Evolutionary conservation across 768 basidiomycete species (phyloP), one percentile per base, ranked within the genome.

Genomic region (Dioszegia aurantiaca): DNA sequence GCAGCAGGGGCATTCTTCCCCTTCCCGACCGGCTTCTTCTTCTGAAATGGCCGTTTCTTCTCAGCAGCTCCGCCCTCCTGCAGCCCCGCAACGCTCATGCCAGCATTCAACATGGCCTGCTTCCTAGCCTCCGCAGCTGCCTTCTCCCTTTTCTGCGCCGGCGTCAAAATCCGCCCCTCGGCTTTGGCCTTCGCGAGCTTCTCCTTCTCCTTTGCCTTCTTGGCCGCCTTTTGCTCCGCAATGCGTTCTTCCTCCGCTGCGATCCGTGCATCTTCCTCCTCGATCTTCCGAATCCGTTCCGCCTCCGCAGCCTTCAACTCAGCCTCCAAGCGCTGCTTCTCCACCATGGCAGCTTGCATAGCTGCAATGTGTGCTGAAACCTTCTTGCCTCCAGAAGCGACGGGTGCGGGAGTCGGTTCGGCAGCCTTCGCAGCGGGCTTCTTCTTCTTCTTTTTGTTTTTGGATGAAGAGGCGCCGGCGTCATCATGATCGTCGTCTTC

Each of bases 91-190:
- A 99, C 87, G 65, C 86, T 86, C 46, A 88, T 87, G n/a, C 66
- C 65, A 33, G 89, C 87, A 19, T 89, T 87, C 48, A 98, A 81
- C 52, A 98, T 83, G 1, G 94, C 93, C 73, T 94, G 85, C 73
- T 86, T 88, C 56, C 92, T 86, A 28, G 90, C 84, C 75, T 97
- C 93, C 2, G 90, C 92, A 64, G 73, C 87, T 21, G 88, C 88
- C 66, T 83, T 86, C 75, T 97, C 93, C 70, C 90, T 88, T 77
- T 91, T 94, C 76, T 98, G 93, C 78, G 93, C 95, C 77, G 94
- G 92, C n/a, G 94, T 98, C 48, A 98, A 82, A 24, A 94, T 79
- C 44, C 88, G 84, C 23, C 95, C 95, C 78, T 98, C 93, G 75
- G 92, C 94, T 82, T 88, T 90, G 14, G 88, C 86, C 51, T 87